phyloP scores from a whole-genome alignment of 1,284 basidiomycete species.

The Mycena citricolor region DNA sequence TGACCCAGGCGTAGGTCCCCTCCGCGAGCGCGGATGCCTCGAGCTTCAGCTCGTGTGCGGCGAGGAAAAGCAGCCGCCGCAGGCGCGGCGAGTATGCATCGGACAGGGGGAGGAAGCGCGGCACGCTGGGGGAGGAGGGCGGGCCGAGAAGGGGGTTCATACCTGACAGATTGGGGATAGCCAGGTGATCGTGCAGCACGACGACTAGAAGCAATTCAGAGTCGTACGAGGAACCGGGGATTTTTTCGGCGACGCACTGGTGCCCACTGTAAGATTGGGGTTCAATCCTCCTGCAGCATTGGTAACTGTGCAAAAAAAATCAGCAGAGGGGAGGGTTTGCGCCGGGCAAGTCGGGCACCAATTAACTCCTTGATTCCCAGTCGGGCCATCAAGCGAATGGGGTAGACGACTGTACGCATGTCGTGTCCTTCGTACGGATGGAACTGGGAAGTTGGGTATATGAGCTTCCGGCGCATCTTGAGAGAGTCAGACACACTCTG shows the following conservation, averaged over 20 bases:
- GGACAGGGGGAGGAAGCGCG: constrained; percentile 78
- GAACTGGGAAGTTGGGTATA: constrained; percentile 48
- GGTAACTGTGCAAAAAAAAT: constrained; percentile 56
- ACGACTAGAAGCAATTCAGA: constrained; percentile 52
- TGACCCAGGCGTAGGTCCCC: constrained; percentile 85
- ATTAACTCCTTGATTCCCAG: constrained; percentile 75
- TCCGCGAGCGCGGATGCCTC: constrained; percentile 54
- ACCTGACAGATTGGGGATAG: constrained; percentile 74
- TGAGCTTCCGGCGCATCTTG: neutral
- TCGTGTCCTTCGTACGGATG: constrained; percentile 82
- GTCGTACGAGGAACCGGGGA: neutral
- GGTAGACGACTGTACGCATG: constrained; percentile 68
- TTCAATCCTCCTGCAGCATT: constrained; percentile 83
- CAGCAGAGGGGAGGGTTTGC: constrained; percentile 3
- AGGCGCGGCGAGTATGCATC: constrained; percentile 73
- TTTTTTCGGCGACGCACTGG: constrained; percentile 50
- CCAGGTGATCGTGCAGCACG: constrained; percentile 79
- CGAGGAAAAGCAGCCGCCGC: constrained; percentile 68
- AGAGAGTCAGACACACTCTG: constrained; percentile 48
- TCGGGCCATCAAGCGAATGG: constrained; percentile 72
- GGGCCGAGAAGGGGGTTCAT: constrained; percentile 80
- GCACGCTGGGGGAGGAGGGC: constrained; percentile 48
- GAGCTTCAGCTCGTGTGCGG: constrained; percentile 57
- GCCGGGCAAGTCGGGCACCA: constrained; percentile 40
- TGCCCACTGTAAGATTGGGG: constrained; percentile 72